phyloP scores from a whole-genome alignment of 2,329 filamentous ascomycete genomes.

The Ilyonectria destructans region DNA sequence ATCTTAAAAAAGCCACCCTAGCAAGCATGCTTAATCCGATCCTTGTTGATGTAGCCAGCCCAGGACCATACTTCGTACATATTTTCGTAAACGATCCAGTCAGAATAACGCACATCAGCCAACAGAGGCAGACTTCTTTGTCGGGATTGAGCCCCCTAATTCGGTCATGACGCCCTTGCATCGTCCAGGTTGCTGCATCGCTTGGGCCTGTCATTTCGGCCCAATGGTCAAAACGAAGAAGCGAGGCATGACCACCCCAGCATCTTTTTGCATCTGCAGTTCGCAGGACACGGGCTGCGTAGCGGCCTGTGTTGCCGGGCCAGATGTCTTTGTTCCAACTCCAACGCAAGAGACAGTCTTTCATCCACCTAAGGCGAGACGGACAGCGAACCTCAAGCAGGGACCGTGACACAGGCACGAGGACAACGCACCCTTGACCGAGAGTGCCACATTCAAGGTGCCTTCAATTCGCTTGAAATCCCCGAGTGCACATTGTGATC shows the following conservation, averaged over 20 bases:
- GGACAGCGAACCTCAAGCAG: not conserved
- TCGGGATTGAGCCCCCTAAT: not conserved
- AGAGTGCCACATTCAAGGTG: not conserved
- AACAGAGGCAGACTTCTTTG: not conserved
- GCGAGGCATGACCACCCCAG: not conserved
- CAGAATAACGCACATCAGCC: not conserved
- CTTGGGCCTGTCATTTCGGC: not conserved
- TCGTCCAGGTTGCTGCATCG: not conserved
- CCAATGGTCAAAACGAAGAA: not conserved
- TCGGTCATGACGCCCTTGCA: slow-evolving; percentile 1
- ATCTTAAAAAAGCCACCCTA: slow-evolving; percentile 20
- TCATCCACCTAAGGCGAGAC: not conserved
- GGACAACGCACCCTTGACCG: not conserved
- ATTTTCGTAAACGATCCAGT: slow-evolving; percentile 12
- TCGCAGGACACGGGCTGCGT: not conserved
- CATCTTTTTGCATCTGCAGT: not conserved
- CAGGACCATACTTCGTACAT: not conserved
- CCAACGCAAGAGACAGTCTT: not conserved
- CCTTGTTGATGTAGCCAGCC: not conserved
- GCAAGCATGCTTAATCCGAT: slow-evolving; percentile 5
- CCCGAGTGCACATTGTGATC: not conserved
- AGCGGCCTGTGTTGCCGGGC: not conserved
- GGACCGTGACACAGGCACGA: not conserved
- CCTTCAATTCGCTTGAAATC: not conserved
- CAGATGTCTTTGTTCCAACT: not conserved